Percentiles rank a stretch among this genome's conserved stretches.
phyloP scores from a whole-genome alignment of 768 basidiomycete species.

The Mycena vitilis region DNA sequence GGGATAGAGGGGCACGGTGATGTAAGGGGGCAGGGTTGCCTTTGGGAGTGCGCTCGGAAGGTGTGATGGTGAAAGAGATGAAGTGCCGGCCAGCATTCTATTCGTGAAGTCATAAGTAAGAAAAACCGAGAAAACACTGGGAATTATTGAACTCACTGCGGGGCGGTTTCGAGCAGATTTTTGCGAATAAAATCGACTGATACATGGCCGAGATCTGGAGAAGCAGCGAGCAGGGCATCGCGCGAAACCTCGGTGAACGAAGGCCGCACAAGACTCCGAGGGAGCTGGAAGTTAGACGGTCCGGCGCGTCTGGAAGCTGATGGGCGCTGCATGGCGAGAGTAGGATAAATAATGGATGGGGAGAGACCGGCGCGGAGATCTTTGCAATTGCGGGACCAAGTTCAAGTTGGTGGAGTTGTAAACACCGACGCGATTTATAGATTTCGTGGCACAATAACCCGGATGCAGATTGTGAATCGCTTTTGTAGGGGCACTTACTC shows the following conservation, averaged over 20 bases:
- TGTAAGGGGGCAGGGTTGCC: slow-evolving; percentile 69
- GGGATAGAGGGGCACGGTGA: slow-evolving; percentile 59
- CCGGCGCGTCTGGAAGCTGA: slow-evolving; percentile 34
- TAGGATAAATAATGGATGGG: slow-evolving; percentile 8
- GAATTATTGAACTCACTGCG: slow-evolving; percentile 48
- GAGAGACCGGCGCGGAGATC: neutral
- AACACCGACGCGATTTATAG: slow-evolving; percentile 21
- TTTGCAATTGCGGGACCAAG: slow-evolving; percentile 7
- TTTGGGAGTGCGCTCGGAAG: slow-evolving; percentile 75
- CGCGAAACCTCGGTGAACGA: slow-evolving; percentile 66
- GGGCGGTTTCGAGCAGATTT: slow-evolving; percentile 60
- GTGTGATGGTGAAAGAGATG: slow-evolving; percentile 63
- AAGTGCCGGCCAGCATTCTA: slow-evolving; percentile 68
- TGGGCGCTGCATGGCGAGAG: slow-evolving; percentile 18
- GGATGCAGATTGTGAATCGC: slow-evolving; percentile 9
- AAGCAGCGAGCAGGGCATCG: slow-evolving; percentile 70
- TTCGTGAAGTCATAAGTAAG: slow-evolving; percentile 26
- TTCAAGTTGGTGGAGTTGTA: slow-evolving; percentile 7
- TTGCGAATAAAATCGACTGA: slow-evolving; percentile 78
- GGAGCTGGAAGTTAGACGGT: slow-evolving; percentile 66
- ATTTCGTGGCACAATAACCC: slow-evolving; percentile 21
- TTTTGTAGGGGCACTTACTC: slow-evolving; percentile 21
- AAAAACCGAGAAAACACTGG: slow-evolving; percentile 24
- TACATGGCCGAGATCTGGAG: slow-evolving; percentile 73
- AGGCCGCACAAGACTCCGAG: slow-evolving; percentile 77